These are phyloP conservation scores for Physcia stellaris DNA, from an alignment of 495 filamentous ascomycete species.

Conservation along the genomic window DNA sequence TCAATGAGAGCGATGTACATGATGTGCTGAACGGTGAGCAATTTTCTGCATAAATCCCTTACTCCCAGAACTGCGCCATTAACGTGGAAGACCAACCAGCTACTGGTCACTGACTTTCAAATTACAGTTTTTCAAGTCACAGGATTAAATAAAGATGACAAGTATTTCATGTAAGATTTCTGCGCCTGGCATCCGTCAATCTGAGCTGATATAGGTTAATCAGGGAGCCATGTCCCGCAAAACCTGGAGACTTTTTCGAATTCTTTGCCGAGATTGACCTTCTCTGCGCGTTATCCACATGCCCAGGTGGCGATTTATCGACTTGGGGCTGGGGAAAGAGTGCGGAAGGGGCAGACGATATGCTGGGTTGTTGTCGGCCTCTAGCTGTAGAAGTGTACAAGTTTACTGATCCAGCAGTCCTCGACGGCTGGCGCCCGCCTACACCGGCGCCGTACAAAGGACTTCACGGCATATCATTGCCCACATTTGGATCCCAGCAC, in stretches of 20 bases:
- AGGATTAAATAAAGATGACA: slow-evolving; percentile 52
- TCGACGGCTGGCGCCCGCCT: slow-evolving; percentile 48
- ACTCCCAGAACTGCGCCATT: too few relatives aligned
- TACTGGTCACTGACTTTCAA: too few relatives aligned
- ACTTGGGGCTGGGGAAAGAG: slow-evolving; percentile 63
- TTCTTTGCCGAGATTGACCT: slow-evolving; percentile 68
- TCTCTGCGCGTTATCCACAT: slow-evolving; percentile 57
- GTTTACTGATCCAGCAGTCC: slow-evolving; percentile 33
- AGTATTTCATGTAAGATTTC: slow-evolving; percentile 54
- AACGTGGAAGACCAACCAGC: too few relatives aligned
- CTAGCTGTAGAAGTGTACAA: slow-evolving; percentile 57
- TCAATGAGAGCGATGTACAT: slow-evolving; percentile 62
- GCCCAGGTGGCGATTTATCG: slow-evolving; percentile 52
- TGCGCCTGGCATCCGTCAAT: too few relatives aligned
- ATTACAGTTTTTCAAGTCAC: slow-evolving; percentile 78
- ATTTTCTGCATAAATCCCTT: too few relatives aligned
- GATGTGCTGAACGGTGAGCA: slow-evolving; percentile 74
- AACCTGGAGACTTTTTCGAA: slow-evolving; percentile 52
- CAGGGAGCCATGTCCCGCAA: slow-evolving; percentile 50
- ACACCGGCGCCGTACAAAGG: slow-evolving; percentile 46
- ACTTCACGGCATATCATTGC: slow-evolving; percentile 45
- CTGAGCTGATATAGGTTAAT: neutral
- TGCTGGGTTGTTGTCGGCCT: slow-evolving; percentile 62
- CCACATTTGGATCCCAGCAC: neutral
- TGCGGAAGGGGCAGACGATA: slow-evolving; percentile 39